A percentile compares a stretch with the other conserved stretches of the same genome.
These are phyloP conservation scores for Rhizopogon salebrosus DNA, from an alignment of 768 basidiomycete genomes.

Conservation along the genomic window DNA sequence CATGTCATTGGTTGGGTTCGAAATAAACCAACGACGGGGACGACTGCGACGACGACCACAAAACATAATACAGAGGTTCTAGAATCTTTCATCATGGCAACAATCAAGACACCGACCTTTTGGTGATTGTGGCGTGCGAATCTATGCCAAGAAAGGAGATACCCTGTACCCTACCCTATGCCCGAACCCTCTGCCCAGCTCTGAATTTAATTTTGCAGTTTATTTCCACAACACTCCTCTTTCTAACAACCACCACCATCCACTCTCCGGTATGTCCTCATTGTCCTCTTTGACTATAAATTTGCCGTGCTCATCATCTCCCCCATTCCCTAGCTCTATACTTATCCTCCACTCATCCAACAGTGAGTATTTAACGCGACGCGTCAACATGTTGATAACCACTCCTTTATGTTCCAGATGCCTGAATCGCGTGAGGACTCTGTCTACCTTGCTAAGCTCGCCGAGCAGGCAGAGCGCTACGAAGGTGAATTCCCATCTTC, in stretches of 20 bases:
- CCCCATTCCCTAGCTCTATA: conserved; percentile 12
- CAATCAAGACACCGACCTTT: conserved; percentile 5
- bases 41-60: not conserved
- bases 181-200: conserved; percentile 71
- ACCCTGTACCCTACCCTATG: conserved; percentile 35
- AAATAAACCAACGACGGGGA: conserved; percentile 1
- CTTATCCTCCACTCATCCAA: conserved; percentile 23
- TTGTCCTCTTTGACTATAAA: conserved; percentile 24
- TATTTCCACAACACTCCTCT: conserved; percentile 42
- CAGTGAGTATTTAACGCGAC: conserved; percentile 38
- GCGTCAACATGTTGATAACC: conserved; percentile 14
- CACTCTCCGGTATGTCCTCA: conserved; percentile 36
- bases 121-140: conserved; percentile 22
- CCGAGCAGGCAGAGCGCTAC: conserved; percentile 99
- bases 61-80: not conserved
- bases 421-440: conserved; percentile 85
- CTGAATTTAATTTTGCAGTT: conserved; percentile 59
- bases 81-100: conserved; percentile 6
- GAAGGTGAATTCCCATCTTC: conserved; percentile 56
- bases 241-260: conserved; percentile 44
- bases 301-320: conserved; percentile 32
- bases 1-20: not conserved
- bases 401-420: conserved; percentile 45
- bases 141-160: conserved; percentile 12
- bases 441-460: conserved; percentile 99